phyloP scores from a whole-genome alignment of 2,329 filamentous ascomycete genomes.

The Alternaria postmessia region DNA sequence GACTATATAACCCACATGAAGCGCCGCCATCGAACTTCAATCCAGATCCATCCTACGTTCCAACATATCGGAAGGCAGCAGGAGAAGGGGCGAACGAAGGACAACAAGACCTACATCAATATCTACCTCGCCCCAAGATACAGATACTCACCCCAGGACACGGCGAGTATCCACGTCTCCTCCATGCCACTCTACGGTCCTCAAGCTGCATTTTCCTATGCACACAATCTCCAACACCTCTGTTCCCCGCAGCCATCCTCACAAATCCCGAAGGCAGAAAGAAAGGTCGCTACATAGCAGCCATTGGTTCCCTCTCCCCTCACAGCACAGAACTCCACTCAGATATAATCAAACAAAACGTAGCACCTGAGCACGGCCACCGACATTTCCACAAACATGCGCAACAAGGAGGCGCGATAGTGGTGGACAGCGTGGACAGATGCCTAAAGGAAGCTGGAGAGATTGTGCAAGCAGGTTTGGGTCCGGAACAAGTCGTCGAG shows the following conservation, averaged over 20 bases:
- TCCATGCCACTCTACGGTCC: slow-evolving; percentile 74
- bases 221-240: slow-evolving; percentile 75
- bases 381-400: slow-evolving; percentile 73
- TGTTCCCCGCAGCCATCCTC: slow-evolving; percentile 78
- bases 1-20: slow-evolving; percentile 62
- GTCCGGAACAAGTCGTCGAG: slow-evolving; percentile 80
- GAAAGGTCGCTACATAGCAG: slow-evolving; percentile 75
- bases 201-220: slow-evolving; percentile 89
- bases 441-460: slow-evolving; percentile 87
- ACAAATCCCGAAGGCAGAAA: slow-evolving; percentile 74
- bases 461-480: slow-evolving; percentile 78
- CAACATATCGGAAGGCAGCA: slow-evolving; percentile 20
- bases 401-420: slow-evolving; percentile 65
- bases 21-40: slow-evolving; percentile 28
- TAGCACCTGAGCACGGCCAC: slow-evolving; percentile 58
- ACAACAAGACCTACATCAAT: slow-evolving; percentile 12
- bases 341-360: slow-evolving; percentile 73
- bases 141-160: slow-evolving; percentile 74
- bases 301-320: slow-evolving; percentile 73
- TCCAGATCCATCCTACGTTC: slow-evolving; percentile 18
- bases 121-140: slow-evolving; percentile 63
- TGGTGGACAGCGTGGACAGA: slow-evolving; percentile 76
- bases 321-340: slow-evolving; percentile 85
- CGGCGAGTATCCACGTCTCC: slow-evolving; percentile 70
- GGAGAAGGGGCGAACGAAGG: no score